Conservation (phyloP, 495 filamentous ascomycete species). For the Penicillium paxilli region DNA sequence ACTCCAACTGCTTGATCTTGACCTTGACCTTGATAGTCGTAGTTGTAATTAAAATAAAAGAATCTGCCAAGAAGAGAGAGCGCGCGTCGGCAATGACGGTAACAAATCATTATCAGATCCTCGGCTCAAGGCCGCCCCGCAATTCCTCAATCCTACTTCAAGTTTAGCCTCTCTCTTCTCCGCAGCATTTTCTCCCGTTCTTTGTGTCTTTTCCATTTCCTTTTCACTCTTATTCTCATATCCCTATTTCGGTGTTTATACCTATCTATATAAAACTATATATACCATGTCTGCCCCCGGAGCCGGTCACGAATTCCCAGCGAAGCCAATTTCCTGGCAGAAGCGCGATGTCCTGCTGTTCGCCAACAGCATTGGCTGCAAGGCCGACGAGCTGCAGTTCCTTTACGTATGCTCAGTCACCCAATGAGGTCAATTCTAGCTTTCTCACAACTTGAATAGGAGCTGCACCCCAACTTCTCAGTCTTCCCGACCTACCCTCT, state of each 20-base stretch:
- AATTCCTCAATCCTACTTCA: conserved; percentile 22
- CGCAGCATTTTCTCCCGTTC: background rate
- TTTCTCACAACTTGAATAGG: conserved; percentile 46
- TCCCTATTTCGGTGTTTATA: too few species aligned
- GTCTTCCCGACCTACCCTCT: conserved; percentile 88
- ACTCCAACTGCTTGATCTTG: too few species aligned
- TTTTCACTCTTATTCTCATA: background rate
- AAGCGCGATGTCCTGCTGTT: conserved; percentile 87
- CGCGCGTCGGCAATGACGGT: conserved; percentile 18
- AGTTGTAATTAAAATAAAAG: background rate
- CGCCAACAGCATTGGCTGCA: conserved; percentile 82
- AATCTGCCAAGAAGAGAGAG: conserved; percentile 11
- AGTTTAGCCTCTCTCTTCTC: conserved; percentile 13
- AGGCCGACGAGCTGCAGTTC: conserved; percentile 84
- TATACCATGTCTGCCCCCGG: conserved; percentile 57
- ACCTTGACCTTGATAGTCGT: too few species aligned
- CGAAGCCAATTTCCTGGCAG: conserved; percentile 73
- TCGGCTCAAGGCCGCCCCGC: conserved; percentile 28
- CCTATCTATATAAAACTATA: background rate
- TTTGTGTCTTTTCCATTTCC: background rate
- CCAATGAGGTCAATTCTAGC: background rate
- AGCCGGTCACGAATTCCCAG: conserved; percentile 75
- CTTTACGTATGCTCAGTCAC: conserved; percentile 64
- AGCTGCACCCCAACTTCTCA: conserved; percentile 77
- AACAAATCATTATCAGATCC: conserved; percentile 32